phyloP scores from a whole-genome alignment of 1,139 yeast species.

The Kodamaea arcana region DNA sequence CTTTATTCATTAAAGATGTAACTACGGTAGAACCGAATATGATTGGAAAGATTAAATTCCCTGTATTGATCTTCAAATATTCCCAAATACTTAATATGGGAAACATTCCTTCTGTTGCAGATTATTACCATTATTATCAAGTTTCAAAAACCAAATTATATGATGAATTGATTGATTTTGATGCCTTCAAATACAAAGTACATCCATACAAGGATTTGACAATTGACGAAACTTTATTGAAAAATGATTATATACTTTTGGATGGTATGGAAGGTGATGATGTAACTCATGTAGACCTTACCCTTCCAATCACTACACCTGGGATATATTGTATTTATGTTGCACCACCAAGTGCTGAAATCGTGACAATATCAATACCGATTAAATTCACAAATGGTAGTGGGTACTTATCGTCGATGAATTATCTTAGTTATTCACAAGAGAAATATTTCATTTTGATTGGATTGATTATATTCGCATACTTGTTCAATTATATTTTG shows the following conservation, averaged over 20 bases:
- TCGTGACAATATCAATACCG: conserved; percentile 15
- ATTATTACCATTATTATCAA: conserved; percentile 11
- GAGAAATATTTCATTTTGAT: conserved; percentile 15
- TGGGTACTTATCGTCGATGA: conserved; percentile 25
- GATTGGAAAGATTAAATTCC: conserved; percentile 14
- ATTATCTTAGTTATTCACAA: conserved; percentile 19
- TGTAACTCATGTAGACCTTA: conserved; percentile 8
- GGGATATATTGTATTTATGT: conserved; percentile 36
- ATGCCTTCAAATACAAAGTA: conserved; percentile 5
- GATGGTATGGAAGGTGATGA: conserved; percentile 5
- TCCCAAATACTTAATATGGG: conserved; percentile 21
- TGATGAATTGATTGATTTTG: conserved; percentile 11
- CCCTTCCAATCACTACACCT: conserved; percentile 17
- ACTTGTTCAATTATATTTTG: conserved; percentile 26
- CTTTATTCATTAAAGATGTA: conserved; percentile 3
- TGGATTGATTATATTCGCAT: conserved; percentile 17
- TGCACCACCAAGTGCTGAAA: conserved; percentile 19
- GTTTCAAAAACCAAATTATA: conserved; percentile 11
- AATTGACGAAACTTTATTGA: conserved; percentile 6
- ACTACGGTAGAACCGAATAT: conserved; percentile 3
- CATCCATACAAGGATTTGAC: conserved; percentile 3
- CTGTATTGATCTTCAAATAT: conserved; percentile 25
- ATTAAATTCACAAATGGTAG: conserved; percentile 21
- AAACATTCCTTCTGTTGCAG: conserved; percentile 18
- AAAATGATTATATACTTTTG: conserved; percentile 9